phyloP scores from a whole-genome alignment of 1,284 basidiomycete genomes.

The Schizopora paradoxa region DNA sequence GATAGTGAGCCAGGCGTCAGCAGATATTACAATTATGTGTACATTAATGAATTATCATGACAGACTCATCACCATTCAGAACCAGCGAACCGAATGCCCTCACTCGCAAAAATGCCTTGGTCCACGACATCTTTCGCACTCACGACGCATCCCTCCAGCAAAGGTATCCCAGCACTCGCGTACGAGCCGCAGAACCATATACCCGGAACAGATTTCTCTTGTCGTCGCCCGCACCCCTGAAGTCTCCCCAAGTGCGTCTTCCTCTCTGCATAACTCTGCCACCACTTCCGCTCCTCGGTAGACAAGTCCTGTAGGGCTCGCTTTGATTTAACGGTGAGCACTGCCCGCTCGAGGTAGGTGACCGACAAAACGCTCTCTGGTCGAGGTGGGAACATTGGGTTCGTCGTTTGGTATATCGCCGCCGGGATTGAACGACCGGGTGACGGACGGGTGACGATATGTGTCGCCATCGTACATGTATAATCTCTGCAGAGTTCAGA shows the following conservation, averaged over 20 bases:
- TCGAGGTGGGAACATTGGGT: conserved; percentile 54
- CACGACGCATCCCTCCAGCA: conserved; percentile 61
- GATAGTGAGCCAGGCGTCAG: too few relatives aligned
- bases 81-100: too few relatives aligned
- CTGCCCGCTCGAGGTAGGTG: conserved; percentile 55
- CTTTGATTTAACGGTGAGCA: conserved; percentile 48
- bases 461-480: conserved; percentile 63
- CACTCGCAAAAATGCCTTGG: conserved; percentile 31
- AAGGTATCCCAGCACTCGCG: conserved; percentile 53
- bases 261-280: conserved; percentile 34
- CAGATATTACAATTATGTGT: too few relatives aligned
- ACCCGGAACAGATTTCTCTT: conserved; percentile 32
- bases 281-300: conserved; percentile 31
- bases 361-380: conserved; percentile 47
- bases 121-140: conserved; percentile 54
- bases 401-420: conserved; percentile 67
- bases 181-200: conserved; percentile 58
- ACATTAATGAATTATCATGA: too few relatives aligned
- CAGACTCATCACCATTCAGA: too few relatives aligned
- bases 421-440: conserved; percentile 28
- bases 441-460: conserved; percentile 36
- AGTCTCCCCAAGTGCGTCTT: conserved; percentile 38
- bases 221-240: conserved; percentile 41
- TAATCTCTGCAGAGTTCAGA: too few relatives aligned
- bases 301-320: conserved; percentile 43